These are phyloP conservation scores for Pneumocystis oryctolagi DNA, from an alignment of 1,139 yeast species.

Conservation along the genomic window DNA sequence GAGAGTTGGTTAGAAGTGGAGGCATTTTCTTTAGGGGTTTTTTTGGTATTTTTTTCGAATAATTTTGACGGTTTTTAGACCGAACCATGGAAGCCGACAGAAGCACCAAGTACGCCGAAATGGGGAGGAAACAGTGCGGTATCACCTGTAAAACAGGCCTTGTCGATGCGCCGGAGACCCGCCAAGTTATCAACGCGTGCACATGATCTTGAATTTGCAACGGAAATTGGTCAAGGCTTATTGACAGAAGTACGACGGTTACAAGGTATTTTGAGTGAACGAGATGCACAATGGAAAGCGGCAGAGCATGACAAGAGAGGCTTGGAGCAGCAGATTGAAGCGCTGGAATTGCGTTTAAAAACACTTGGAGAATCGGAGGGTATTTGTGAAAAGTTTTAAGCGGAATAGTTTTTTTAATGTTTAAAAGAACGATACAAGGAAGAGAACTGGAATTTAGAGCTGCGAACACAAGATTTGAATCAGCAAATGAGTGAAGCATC, in stretches of 20 bases:
- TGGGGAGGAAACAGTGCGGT: not conserved
- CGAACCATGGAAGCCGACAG: not conserved
- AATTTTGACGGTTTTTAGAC: not conserved
- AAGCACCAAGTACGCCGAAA: not conserved
- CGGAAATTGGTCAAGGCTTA: slow-evolving; percentile 67
- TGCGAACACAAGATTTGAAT: slow-evolving; percentile 37
- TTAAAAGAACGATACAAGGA: slow-evolving; percentile 39
- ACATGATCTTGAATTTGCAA: slow-evolving; percentile 61
- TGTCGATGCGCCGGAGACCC: slow-evolving; percentile 17
- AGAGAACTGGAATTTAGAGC: slow-evolving; percentile 65
- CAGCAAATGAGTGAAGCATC: slow-evolving; percentile 20
- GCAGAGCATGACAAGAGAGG: slow-evolving; percentile 33
- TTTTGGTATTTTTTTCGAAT: not conserved
- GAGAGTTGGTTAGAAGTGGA: not conserved
- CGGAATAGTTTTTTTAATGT: not conserved
- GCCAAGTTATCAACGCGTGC: slow-evolving; percentile 1
- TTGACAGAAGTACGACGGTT: slow-evolving; percentile 65
- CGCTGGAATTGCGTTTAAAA: slow-evolving; percentile 25
- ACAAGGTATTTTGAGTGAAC: slow-evolving; percentile 33
- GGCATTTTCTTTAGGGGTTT: not conserved
- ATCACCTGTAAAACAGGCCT: slow-evolving; percentile 4
- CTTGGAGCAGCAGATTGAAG: slow-evolving; percentile 27
- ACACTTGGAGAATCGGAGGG: slow-evolving; percentile 28
- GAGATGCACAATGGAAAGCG: slow-evolving; percentile 34
- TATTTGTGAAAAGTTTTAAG: slow-evolving; percentile 6